phyloP scores from a whole-genome alignment of 202 grass and related monocot species.

The Cymbopogon flexuosus region DNA sequence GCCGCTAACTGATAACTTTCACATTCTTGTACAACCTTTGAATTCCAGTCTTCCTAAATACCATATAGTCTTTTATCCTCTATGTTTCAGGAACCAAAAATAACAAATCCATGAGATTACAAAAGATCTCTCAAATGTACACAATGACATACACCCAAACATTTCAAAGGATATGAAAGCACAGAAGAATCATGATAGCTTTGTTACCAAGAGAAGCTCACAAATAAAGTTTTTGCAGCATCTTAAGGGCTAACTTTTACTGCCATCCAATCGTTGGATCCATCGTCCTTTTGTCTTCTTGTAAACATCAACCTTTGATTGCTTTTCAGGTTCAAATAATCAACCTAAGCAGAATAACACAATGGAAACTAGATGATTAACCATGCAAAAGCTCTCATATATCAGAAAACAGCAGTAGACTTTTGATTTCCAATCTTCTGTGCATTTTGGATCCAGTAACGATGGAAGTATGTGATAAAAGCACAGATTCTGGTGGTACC shows the following conservation, averaged over 20 bases:
- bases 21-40: neutral
- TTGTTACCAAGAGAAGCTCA: constrained; percentile 9
- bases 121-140: constrained; percentile 5
- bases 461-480: neutral
- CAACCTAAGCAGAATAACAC: constrained; percentile 41
- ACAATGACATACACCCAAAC: neutral
- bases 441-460: neutral
- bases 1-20: neutral
- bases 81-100: neutral
- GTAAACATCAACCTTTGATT: constrained; percentile 71
- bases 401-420: neutral
- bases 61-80: neutral
- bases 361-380: neutral
- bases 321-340: constrained; percentile 82
- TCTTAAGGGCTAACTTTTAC: constrained; percentile 53
- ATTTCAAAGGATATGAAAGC: neutral
- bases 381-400: neutral
- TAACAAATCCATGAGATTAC: neutral
- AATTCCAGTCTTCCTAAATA: neutral
- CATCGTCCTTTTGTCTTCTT: constrained; percentile 38
- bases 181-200: neutral
- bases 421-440: neutral
- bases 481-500: neutral
- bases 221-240: neutral
- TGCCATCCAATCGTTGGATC: constrained; percentile 45